Evolutionary conservation across 495 filamentous ascomycete genomes (phyloP), one percentile per base, ranked within the genome.

Genomic region (Viridothelium virens): DNA sequence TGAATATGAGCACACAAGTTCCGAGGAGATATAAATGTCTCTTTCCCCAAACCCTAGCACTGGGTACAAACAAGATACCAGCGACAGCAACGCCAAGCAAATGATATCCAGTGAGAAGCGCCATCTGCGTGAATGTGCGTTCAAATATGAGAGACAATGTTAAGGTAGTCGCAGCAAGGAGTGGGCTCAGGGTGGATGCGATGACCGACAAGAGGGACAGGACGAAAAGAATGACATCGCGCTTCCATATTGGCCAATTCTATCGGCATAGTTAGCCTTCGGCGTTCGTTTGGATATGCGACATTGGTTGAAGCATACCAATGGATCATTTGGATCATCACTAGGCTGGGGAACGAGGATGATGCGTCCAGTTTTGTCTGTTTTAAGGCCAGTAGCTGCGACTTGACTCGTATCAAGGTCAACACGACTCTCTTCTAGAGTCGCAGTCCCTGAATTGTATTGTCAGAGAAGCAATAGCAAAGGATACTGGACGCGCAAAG

Each of bases 241-340:
- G 89, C 70, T 86, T 86, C 89, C 89, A 92, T 69, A 93, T 74
- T 48, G 92, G 87, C 92, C 92, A 96, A 74, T 97, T 97, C 87
- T 91, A 72, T 34, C n/a, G 47, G 38, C 56, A 38, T 63, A 63
- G 68, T 76, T 67, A 74, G 71, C 56, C 59, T 47, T 25, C 25
- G 65, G 56, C 61, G 2, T n/a, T 33, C 63, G 36, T 14, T 36
- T 31, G 31, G 37, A 46, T 16, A 25, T 25, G 25, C 6, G 14
- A 3, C 16, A 9, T 70, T 67, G 39, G n/a, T 68, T 59, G 34
- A 16, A 63, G 44, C 74, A 37, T 76, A 90, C 88, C 69, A 91
- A 75, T 34, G 78, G 78, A 69, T 80, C 77, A 63, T 71, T 73
- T 12, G 77, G 76, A 56, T 75, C 71, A 66, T 77, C 74, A 36